Conservation (phyloP, 2,329 filamentous ascomycete genomes). For the Microdochium nivale region DNA sequence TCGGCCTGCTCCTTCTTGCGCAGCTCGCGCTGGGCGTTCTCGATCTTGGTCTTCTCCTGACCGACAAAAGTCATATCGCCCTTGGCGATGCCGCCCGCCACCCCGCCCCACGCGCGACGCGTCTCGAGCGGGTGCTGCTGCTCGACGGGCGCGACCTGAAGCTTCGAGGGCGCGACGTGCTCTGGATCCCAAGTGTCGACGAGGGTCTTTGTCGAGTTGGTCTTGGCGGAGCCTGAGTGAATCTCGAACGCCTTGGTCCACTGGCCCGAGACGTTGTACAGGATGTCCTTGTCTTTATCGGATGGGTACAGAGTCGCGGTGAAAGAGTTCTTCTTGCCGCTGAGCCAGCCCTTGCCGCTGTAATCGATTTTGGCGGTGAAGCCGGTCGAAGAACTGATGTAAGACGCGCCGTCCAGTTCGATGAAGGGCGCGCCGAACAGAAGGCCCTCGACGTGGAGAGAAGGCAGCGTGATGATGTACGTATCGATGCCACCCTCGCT, state of each 20-base stretch:
- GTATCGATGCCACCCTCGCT: slow-evolving; percentile 31
- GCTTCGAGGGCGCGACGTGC: slow-evolving; percentile 10
- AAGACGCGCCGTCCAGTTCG: slow-evolving; percentile 35
- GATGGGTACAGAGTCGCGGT: slow-evolving; percentile 31
- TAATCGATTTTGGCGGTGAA: slow-evolving; percentile 38
- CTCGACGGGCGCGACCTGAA: slow-evolving; percentile 42
- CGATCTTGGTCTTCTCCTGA: slow-evolving; percentile 68
- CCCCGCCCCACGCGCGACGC: slow-evolving; percentile 69
- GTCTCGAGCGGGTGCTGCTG: slow-evolving; percentile 75
- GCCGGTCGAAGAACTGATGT: slow-evolving; percentile 34
- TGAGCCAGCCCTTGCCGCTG: slow-evolving; percentile 32
- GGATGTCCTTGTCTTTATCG: slow-evolving; percentile 23
- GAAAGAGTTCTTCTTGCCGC: slow-evolving; percentile 37
- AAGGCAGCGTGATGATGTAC: slow-evolving; percentile 38
- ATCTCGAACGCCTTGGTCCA: slow-evolving; percentile 34
- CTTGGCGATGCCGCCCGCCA: slow-evolving; percentile 61
- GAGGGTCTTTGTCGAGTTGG: slow-evolving; percentile 18
- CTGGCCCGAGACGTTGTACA: slow-evolving; percentile 29
- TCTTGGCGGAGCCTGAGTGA: slow-evolving; percentile 17
- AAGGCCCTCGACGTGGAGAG: slow-evolving; percentile 38
- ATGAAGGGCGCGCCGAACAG: slow-evolving; percentile 38
- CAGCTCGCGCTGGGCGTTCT: slow-evolving; percentile 72
- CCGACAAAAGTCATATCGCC: slow-evolving; percentile 69
- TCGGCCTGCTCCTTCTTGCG: slow-evolving; percentile 45
- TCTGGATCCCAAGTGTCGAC: slow-evolving; percentile 31